Evolutionary conservation across 306 rosid genomes (phyloP).

Genomic region (Erythrophleum fordii): DNA sequence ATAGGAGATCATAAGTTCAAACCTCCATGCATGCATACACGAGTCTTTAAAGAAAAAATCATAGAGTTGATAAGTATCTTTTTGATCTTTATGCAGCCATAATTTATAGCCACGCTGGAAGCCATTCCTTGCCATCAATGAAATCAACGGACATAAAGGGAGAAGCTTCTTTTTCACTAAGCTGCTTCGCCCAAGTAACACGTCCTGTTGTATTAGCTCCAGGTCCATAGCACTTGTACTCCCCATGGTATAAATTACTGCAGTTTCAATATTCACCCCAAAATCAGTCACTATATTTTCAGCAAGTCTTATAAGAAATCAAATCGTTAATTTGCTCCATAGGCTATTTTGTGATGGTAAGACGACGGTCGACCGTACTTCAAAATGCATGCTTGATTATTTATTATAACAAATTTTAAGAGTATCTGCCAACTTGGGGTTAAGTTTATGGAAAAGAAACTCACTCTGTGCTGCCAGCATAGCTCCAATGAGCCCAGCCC

Average conservation of each 20-base stretch:
- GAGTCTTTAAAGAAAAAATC: not conserved
- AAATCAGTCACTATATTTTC: not conserved
- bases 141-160: slow-evolving; percentile 15
- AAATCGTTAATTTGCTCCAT: no score
- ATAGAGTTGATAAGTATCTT: not conserved
- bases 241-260: slow-evolving; percentile 59
- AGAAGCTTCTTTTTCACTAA: slow-evolving; percentile 46
- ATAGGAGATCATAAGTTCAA: not conserved
- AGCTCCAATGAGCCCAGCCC: slow-evolving; percentile 73
- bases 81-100: not conserved
- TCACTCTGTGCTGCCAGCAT: slow-evolving; percentile 53
- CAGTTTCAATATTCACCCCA: not conserved
- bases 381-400: no score
- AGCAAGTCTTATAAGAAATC: no score
- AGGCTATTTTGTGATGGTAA: no score
- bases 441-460: not conserved
- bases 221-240: slow-evolving; percentile 59
- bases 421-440: no score
- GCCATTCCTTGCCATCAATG: slow-evolving; percentile 3
- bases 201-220: slow-evolving; percentile 42
- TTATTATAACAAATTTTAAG: no score
- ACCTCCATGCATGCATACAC: not conserved
- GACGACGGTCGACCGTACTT: no score
- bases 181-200: slow-evolving; percentile 59
- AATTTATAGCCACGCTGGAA: not conserved